Conservation (phyloP, 1,284 basidiomycete species). For the Ganoderma boninense region DNA sequence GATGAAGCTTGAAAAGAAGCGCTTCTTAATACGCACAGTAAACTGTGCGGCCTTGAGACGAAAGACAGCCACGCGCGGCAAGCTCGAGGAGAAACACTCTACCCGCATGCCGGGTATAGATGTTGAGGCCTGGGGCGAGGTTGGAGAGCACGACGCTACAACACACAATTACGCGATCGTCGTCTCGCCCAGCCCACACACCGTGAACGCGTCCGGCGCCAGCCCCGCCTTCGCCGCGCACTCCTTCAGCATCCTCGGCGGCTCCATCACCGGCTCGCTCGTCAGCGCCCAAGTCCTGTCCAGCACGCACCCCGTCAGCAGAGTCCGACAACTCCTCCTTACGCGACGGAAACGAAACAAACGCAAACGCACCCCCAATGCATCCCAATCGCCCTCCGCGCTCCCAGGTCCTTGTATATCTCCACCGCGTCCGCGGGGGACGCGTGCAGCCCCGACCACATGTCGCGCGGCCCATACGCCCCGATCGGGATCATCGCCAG, state of each 20-base stretch:
- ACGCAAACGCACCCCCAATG: constrained; percentile 65
- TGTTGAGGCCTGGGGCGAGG: neutral
- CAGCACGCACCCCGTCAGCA: neutral
- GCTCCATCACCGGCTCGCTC: constrained; percentile 64
- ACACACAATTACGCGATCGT: constrained; percentile 10
- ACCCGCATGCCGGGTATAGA: neutral
- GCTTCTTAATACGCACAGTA: neutral
- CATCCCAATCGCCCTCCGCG: constrained; percentile 69
- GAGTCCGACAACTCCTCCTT: too few relatives aligned
- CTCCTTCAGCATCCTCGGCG: constrained; percentile 58
- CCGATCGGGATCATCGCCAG: constrained; percentile 74
- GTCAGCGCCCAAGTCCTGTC: constrained; percentile 60
- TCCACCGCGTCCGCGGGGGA: constrained; percentile 70
- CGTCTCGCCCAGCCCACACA: constrained; percentile 67
- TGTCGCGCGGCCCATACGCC: constrained; percentile 68
- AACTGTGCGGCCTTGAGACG: neutral
- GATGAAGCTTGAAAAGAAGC: too few relatives aligned
- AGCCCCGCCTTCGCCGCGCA: constrained; percentile 61
- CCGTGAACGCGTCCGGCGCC: constrained; percentile 56
- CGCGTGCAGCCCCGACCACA: constrained; percentile 68
- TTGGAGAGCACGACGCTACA: neutral
- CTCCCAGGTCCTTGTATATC: constrained; percentile 68
- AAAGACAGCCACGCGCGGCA: neutral
- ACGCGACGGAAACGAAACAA: neutral
- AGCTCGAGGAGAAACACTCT: neutral